Evolutionary conservation across 192 early-diverging fungal species (phyloP).

Genomic region (Funneliformis geosporum): DNA sequence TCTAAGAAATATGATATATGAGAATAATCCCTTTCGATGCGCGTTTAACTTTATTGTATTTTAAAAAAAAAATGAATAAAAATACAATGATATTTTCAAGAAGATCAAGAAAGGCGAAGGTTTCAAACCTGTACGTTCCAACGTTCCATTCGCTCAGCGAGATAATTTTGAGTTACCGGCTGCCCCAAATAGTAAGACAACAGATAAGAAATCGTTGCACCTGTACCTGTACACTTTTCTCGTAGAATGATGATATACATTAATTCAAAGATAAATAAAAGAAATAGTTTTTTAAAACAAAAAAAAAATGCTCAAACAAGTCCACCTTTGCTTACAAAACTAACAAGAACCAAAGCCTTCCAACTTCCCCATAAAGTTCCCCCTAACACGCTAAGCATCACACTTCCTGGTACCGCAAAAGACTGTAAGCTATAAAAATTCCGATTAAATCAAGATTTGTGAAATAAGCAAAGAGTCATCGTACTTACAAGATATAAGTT

Average conservation of each 20-base stretch:
- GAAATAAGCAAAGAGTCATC: neutral
- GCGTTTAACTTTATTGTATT: conserved; percentile 15
- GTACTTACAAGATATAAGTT: conserved; percentile 29
- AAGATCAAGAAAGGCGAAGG: neutral
- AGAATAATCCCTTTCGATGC: conserved; percentile 22
- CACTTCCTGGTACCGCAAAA: conserved; percentile 60
- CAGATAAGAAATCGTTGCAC: conserved; percentile 51
- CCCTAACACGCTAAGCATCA: conserved; percentile 60
- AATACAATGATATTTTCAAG: neutral
- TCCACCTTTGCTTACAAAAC: conserved; percentile 38
- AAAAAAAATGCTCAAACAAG: neutral
- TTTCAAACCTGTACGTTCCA: conserved; percentile 51
- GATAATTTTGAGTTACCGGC: conserved; percentile 48
- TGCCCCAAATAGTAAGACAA: conserved; percentile 54
- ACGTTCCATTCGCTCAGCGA: conserved; percentile 45
- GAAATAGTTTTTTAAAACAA: neutral
- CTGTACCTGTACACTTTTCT: conserved; percentile 48
- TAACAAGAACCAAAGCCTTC: conserved; percentile 50
- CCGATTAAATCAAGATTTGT: neutral
- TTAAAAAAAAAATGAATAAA: neutral
- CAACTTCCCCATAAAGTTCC: conserved; percentile 58
- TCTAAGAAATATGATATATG: conserved; percentile 29
- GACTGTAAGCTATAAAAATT: conserved; percentile 49
- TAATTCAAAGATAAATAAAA: neutral
- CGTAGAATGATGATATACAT: neutral